Conservation (phyloP, 495 filamentous ascomycete genomes). For the Trichoderma reesei region DNA sequence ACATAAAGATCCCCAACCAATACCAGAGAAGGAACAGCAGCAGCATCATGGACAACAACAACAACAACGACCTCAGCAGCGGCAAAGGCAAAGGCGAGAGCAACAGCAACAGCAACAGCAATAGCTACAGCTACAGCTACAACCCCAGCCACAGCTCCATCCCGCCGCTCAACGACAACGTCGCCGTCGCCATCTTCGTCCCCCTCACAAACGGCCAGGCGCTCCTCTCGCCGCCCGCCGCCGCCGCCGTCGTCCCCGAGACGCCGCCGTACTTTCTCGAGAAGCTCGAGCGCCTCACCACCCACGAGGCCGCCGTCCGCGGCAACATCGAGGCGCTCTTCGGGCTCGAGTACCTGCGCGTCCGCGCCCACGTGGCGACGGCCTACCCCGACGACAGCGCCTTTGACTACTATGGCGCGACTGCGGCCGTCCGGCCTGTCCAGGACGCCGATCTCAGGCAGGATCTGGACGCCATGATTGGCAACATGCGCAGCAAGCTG, state of each 20-base stretch:
- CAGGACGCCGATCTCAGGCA: background rate
- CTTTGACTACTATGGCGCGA: background rate
- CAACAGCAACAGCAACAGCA: background rate
- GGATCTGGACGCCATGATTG: background rate
- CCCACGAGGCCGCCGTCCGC: background rate
- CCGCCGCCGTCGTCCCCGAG: too few species aligned
- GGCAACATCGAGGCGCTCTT: background rate
- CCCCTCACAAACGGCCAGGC: background rate
- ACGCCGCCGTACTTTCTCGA: too few species aligned
- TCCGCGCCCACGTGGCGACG: background rate
- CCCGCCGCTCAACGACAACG: background rate
- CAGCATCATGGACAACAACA: background rate
- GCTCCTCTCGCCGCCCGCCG: background rate
- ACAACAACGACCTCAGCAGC: background rate
- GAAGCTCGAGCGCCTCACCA: background rate
- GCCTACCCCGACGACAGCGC: background rate
- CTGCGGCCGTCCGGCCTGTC: background rate
- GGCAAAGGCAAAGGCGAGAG: background rate
- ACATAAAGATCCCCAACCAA: background rate
- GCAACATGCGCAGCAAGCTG: background rate
- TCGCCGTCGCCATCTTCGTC: constrained; percentile 3
- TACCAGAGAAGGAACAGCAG: background rate
- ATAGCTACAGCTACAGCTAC: background rate
- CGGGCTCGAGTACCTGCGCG: background rate
- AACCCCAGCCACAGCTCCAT: background rate